Evolutionary conservation across 2,329 filamentous ascomycete genomes (phyloP).

Genomic region (Verticillium dahliae): DNA sequence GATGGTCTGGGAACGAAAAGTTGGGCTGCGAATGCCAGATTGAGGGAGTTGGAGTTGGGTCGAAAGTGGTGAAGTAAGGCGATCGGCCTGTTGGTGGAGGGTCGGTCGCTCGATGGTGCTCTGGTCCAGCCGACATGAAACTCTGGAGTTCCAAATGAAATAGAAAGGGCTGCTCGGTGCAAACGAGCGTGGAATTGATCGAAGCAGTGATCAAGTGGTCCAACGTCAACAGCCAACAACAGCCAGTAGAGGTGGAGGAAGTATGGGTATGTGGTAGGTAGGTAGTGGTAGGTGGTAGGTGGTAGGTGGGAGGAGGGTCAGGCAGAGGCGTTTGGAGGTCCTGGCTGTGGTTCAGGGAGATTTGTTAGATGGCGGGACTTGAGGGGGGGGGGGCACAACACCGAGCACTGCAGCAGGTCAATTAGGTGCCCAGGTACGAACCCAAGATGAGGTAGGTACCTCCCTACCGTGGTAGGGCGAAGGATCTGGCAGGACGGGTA

Average conservation of each 20-base stretch:
- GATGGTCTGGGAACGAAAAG: not conserved
- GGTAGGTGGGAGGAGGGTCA: not conserved
- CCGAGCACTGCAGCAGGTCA: not conserved
- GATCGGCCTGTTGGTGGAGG: not conserved
- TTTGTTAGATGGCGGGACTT: not conserved
- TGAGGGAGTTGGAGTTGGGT: not conserved
- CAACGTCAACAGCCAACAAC: not conserved
- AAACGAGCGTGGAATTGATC: not conserved
- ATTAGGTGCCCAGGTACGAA: not conserved
- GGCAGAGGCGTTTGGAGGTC: not conserved
- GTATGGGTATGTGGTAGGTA: not conserved
- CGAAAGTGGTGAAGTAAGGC: not conserved
- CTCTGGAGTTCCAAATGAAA: not conserved
- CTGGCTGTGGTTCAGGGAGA: slow-evolving; percentile 1
- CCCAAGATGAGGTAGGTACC: too few species aligned
- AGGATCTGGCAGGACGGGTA: not conserved
- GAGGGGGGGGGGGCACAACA: not conserved
- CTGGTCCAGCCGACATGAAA: not conserved
- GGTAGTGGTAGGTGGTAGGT: too few species aligned
- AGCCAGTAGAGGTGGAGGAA: not conserved
- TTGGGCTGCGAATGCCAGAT: not conserved
- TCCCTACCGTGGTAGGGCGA: too few species aligned
- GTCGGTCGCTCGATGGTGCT: not conserved
- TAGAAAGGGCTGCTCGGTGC: not conserved
- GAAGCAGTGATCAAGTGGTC: not conserved